A percentile compares a stretch with the other conserved stretches of the same genome.
phyloP scores from a whole-genome alignment of 192 early-diverging fungal species.

The Podila verticillata region DNA sequence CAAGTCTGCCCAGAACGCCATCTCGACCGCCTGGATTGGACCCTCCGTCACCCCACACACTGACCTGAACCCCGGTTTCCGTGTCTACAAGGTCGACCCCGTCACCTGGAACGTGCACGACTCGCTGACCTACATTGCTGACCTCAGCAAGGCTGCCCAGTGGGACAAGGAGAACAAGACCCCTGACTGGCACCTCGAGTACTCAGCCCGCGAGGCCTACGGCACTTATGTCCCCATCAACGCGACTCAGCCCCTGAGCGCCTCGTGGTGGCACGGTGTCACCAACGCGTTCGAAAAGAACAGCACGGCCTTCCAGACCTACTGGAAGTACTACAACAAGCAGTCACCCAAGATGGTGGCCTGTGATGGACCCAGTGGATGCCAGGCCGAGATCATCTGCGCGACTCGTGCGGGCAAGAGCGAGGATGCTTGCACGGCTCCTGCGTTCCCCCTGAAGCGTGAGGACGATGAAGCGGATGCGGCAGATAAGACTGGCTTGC shows the following conservation, averaged over 20 bases:
- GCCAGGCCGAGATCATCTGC: slow-evolving; percentile 18
- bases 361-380: slow-evolving; percentile 2
- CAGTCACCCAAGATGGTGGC: slow-evolving; percentile 19
- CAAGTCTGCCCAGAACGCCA: slow-evolving; percentile 29
- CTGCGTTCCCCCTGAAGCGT: neutral
- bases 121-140: slow-evolving; percentile 57
- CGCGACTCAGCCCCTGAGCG: slow-evolving; percentile 24
- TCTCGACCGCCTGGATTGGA: slow-evolving; percentile 55
- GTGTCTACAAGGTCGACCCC: slow-evolving; percentile 61
- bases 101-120: slow-evolving; percentile 58
- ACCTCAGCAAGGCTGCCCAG: slow-evolving; percentile 39
- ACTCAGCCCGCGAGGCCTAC: slow-evolving; percentile 55
- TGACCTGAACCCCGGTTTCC: slow-evolving; percentile 63
- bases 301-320: slow-evolving; percentile 47
- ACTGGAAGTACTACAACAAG: slow-evolving; percentile 48
- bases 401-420: slow-evolving; percentile 21
- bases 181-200: slow-evolving; percentile 59
- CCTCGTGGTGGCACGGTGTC: slow-evolving; percentile 60
- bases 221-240: slow-evolving; percentile 8
- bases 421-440: slow-evolving; percentile 8
- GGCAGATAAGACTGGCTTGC: slow-evolving; percentile 6
- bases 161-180: slow-evolving; percentile 26
- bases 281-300: slow-evolving; percentile 49
- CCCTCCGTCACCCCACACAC: slow-evolving; percentile 59
- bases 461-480: neutral